Conservation (phyloP, 495 filamentous ascomycete species). For the Apodospora peruviana region DNA sequence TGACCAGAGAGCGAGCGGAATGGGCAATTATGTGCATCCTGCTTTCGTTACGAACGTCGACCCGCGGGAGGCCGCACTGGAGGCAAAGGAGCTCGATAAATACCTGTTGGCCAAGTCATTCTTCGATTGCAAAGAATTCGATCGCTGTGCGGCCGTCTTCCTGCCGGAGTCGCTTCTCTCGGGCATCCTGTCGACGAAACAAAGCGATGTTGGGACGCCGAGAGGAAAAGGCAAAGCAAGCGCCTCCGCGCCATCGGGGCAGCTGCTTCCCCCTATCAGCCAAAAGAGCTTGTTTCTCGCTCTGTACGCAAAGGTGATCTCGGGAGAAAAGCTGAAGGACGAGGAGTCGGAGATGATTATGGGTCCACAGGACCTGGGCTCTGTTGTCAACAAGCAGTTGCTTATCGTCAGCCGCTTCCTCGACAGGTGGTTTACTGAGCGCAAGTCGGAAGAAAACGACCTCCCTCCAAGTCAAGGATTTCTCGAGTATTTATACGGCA, state of each 20-base stretch:
- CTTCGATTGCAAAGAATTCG: slow-evolving; percentile 93
- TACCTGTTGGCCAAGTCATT: slow-evolving; percentile 91
- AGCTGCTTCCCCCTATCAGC: slow-evolving; percentile 51
- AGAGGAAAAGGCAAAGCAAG: slow-evolving; percentile 47
- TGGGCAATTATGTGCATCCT: slow-evolving; percentile 33
- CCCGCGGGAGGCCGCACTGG: slow-evolving; percentile 66
- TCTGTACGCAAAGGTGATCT: slow-evolving; percentile 85
- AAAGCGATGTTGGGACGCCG: slow-evolving; percentile 38
- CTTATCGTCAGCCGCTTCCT: slow-evolving; percentile 66
- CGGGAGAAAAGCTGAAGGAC: slow-evolving; percentile 92
- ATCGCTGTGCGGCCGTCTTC: slow-evolving; percentile 89
- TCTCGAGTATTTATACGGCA: slow-evolving; percentile 84
- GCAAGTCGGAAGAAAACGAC: slow-evolving; percentile 53
- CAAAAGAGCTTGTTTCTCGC: slow-evolving; percentile 90
- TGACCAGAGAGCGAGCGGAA: slow-evolving; percentile 29
- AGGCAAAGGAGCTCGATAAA: slow-evolving; percentile 71
- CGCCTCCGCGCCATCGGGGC: slow-evolving; percentile 8
- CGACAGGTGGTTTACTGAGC: slow-evolving; percentile 68
- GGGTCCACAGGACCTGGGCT: slow-evolving; percentile 82
- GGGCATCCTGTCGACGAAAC: slow-evolving; percentile 48
- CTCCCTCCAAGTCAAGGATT: slow-evolving; percentile 69
- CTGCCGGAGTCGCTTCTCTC: slow-evolving; percentile 67
- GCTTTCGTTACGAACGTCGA: slow-evolving; percentile 47
- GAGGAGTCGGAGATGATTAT: slow-evolving; percentile 98
- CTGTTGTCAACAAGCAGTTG: slow-evolving; percentile 77